Conservation (phyloP, 1,139 yeast species). For the Geotrichum klebahnii region DNA sequence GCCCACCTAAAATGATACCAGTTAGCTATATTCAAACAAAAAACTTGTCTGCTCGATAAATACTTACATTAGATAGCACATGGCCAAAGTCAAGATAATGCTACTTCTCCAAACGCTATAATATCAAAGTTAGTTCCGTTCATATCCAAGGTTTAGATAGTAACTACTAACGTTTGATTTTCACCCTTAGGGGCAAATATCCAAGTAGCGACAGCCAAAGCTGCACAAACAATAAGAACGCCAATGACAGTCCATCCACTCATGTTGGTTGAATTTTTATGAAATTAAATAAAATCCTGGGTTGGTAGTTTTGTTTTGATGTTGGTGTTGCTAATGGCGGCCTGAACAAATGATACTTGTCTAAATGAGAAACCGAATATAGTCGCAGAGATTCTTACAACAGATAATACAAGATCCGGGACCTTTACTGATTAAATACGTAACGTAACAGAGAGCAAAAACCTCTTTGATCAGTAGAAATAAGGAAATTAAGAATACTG, state of each 20-base stretch:
- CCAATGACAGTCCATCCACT: constrained; percentile 64
- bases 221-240: constrained; percentile 58
- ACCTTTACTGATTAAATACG: no score
- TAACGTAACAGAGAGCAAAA: no score
- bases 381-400: no score
- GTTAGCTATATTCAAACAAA: constrained; percentile 13
- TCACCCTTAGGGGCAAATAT: constrained; percentile 57
- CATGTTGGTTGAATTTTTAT: constrained; percentile 6
- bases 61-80: constrained; percentile 78
- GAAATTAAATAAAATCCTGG: no score
- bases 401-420: no score
- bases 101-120: constrained; percentile 85
- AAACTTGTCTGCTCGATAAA: not conserved
- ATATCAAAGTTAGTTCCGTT: not conserved
- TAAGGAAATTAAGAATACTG: no score
- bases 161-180: constrained; percentile 41
- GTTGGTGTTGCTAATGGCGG: not conserved
- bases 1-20: constrained; percentile 54
- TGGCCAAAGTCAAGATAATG: constrained; percentile 69
- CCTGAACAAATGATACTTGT: no score
- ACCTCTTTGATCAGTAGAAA: no score
- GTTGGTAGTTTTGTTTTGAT: not conserved
- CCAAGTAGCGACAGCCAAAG: constrained; percentile 61
- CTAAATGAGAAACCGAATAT: no score
- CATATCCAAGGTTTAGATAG: constrained; percentile 1